Evolutionary conservation across 2,329 filamentous ascomycete species (phyloP).

Genomic region (Ophiocordyceps camponoti-leonardi): DNA sequence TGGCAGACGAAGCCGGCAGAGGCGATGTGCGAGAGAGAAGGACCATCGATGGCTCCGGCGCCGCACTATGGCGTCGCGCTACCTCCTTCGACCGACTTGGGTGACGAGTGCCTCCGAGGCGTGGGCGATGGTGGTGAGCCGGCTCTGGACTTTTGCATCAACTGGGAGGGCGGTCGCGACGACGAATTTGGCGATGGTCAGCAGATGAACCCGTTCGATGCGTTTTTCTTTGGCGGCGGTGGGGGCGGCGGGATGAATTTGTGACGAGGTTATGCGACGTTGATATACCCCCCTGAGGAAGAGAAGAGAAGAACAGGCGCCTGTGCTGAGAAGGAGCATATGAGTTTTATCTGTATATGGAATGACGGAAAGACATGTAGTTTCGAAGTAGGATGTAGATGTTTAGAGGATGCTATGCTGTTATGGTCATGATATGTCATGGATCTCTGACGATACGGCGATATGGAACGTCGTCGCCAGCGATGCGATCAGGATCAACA

Average conservation of each 20-base stretch:
- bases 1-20: too few species aligned
- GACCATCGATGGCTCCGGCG: slow-evolving; percentile 4
- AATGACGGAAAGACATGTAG: too few species aligned
- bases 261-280: background rate
- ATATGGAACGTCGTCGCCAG: background rate
- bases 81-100: too few species aligned
- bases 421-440: background rate
- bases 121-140: too few species aligned
- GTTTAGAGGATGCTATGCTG: too few species aligned
- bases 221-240: slow-evolving; percentile 48
- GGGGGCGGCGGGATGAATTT: background rate
- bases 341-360: too few species aligned
- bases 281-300: too few species aligned
- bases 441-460: background rate
- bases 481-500: slow-evolving; percentile 1
- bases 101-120: too few species aligned
- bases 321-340: too few species aligned
- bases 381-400: too few species aligned
- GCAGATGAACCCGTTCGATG: slow-evolving; percentile 52
- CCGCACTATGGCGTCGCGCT: background rate
- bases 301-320: too few species aligned
- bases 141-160: background rate
- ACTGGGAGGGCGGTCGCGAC: slow-evolving; percentile 8
- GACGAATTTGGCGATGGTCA: slow-evolving; percentile 46
- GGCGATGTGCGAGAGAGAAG: too few species aligned